phyloP scores from a whole-genome alignment of 2,329 filamentous ascomycete species.

The Calonectria pteridis region DNA sequence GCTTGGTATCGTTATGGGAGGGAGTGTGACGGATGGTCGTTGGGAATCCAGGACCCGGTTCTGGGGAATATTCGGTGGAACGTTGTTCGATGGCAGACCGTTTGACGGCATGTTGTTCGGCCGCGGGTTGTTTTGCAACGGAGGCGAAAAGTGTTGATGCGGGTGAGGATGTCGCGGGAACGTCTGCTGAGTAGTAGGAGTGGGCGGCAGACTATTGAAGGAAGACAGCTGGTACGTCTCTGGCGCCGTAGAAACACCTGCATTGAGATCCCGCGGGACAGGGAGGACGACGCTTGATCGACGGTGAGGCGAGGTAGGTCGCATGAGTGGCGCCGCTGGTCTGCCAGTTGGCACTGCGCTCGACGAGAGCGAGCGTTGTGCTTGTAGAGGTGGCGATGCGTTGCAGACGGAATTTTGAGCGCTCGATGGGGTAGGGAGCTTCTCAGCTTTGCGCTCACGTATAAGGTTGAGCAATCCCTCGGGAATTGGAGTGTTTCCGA shows the following conservation, averaged over 20 bases:
- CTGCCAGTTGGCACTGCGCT: background rate
- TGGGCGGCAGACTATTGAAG: background rate
- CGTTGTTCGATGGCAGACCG: too few relatives aligned
- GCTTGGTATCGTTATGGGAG: background rate
- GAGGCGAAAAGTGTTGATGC: background rate
- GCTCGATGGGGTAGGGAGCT: background rate
- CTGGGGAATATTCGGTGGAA: background rate
- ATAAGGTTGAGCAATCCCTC: background rate
- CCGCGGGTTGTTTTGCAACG: background rate
- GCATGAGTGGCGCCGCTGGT: background rate
- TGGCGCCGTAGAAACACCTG: background rate
- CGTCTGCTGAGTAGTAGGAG: background rate
- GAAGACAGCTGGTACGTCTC: background rate
- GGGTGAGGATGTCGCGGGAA: background rate
- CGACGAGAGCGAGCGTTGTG: background rate
- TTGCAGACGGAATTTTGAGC: background rate
- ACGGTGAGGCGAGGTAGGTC: background rate
- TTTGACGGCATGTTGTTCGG: too few relatives aligned
- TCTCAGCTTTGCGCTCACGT: background rate
- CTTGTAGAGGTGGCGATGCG: background rate
- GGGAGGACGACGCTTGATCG: background rate
- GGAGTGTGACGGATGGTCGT: background rate
- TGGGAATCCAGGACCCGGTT: background rate
- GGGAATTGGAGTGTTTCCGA: background rate
- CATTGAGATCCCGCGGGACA: background rate